Base-by-base conservation (phyloP, 441 rosid species). In the Populus hybrid region DNA sequence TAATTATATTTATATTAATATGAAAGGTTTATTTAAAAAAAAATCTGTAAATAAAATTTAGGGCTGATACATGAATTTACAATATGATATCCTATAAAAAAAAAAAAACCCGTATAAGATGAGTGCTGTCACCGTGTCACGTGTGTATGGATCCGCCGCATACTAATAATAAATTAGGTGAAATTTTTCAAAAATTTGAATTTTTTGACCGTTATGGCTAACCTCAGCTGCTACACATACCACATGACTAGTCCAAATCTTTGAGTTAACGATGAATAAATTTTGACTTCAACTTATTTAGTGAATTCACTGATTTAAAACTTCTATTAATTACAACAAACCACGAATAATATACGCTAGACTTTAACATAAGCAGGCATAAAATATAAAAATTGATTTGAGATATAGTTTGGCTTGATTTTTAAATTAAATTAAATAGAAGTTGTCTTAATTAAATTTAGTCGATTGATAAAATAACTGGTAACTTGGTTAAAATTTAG, bases 381-480 rank as follows among this genome's bases (percentile, higher is more conserved):
- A 30, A 46, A 46, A 46, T 46, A 46, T 46, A 11, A 46, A 4
- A 46, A 12, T 46, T 10, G 0, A 11, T 40, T 40, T 26, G 28
- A 26, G 28, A 26, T 26, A 26, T 40, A 40, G 5, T 40, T 10
- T 10, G 1, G 2, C 4, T 26, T 26, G 32, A 30, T 30, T 42
- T 42, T 42, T 42, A 42, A 42, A 42, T 42, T 42, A 42, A 42
- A 42, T 42, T 42, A 42, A 12, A 42, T 42, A 42, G 1, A 1
- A 42, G 18, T 46, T 46, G 1, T 4, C 1, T 46, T 46, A 3
- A 4, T 46, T 1, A 14, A 46, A 12, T 46, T 11, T 46, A 14
- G 0, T 30, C 4, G 4, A 30, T 0, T 30, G 4, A 30, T 30
- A 3, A 30, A 30, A 3, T 4, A 30, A 30, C 4, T 0, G 0